These are phyloP conservation scores for Cotoneaster glaucophyllus DNA, from an alignment of 306 rosid species.

Conservation along the genomic window DNA sequence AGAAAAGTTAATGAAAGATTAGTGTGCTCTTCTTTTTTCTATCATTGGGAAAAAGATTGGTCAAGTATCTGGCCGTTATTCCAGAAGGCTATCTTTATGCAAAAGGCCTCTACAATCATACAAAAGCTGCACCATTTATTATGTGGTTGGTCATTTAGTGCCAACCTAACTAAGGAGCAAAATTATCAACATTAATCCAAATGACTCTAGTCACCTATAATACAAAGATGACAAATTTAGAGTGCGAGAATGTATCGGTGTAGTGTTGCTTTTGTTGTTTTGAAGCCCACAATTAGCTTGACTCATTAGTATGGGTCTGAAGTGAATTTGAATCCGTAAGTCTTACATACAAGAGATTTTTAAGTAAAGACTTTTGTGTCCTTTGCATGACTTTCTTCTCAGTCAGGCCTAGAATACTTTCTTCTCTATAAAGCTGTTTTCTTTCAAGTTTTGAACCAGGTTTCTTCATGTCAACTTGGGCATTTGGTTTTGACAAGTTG, in stretches of 20 bases:
- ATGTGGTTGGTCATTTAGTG: background rate
- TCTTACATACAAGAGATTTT: too few species aligned
- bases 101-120: background rate
- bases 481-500: conserved; percentile 1
- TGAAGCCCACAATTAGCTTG: too few species aligned
- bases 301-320: too few species aligned
- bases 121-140: background rate
- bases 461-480: background rate
- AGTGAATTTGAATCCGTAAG: too few species aligned
- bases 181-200: background rate
- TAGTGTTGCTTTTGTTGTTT: background rate
- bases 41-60: background rate
- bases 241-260: background rate
- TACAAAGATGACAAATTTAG: background rate
- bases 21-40: background rate
- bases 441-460: background rate
- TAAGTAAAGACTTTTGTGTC: background rate
- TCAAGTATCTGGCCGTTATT: background rate
- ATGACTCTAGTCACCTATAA: background rate
- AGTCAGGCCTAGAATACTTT: too few species aligned
- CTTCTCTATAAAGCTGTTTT: too few species aligned
- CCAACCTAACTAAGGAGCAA: background rate
- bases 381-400: too few species aligned
- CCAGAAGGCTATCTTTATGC: background rate
- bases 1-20: background rate